Evolutionary conservation across 1,284 basidiomycete genomes (phyloP).

Genomic region (Boletellus dicymbophilus): DNA sequence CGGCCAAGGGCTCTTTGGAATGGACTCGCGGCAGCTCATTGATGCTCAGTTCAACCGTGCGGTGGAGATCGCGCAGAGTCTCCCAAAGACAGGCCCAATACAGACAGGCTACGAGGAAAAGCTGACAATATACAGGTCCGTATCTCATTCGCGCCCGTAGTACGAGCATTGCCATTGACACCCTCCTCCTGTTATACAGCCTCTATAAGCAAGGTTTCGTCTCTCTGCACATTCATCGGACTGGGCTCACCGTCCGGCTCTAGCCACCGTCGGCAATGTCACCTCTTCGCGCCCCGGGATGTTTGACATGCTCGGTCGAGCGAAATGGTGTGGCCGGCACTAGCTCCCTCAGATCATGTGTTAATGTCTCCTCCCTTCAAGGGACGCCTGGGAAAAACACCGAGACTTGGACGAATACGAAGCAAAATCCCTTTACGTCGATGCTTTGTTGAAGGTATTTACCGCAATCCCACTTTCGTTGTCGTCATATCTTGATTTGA

Average conservation of each 20-base stretch:
- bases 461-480: not conserved
- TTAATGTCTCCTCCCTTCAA: constrained; percentile 34
- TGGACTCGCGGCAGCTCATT: constrained; percentile 65
- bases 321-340: constrained; percentile 77
- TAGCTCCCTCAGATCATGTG: constrained; percentile 26
- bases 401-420: constrained; percentile 77
- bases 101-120: constrained; percentile 98
- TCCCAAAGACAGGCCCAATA: constrained; percentile 94
- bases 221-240: not conserved
- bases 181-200: constrained; percentile 39
- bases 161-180: constrained; percentile 4
- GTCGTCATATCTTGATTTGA: not conserved
- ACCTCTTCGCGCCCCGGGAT: constrained; percentile 80
- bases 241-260: constrained; percentile 11
- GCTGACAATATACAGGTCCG: constrained; percentile 88
- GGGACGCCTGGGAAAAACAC: constrained; percentile 96
- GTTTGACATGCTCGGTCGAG: constrained; percentile 91
- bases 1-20: no score
- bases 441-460: constrained; percentile 79
- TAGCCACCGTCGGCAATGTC: constrained; percentile 91
- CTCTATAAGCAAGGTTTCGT: constrained; percentile 87
- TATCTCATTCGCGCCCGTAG: constrained; percentile 8
- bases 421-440: constrained; percentile 90
- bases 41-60: constrained; percentile 90
- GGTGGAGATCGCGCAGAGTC: constrained; percentile 89